Conservation (phyloP, 139 green algal genomes). For the Trebouxia sp. region DNA sequence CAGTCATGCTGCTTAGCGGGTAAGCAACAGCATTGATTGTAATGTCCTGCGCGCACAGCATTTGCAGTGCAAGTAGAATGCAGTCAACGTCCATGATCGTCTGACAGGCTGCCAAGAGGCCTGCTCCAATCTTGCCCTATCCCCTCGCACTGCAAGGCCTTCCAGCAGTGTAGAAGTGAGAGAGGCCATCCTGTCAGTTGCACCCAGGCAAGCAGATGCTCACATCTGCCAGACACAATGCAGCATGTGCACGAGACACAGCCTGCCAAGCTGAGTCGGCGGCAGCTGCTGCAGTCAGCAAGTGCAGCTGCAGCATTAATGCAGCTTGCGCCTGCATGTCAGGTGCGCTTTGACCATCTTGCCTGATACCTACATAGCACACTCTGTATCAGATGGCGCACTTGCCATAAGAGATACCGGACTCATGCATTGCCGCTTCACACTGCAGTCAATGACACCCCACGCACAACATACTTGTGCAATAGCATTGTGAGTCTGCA, state of each 20-base stretch:
- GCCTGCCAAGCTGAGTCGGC: neutral
- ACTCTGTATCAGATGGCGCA: neutral
- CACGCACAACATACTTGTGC: too few relatives aligned
- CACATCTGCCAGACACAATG: too few relatives aligned
- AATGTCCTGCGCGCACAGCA: too few relatives aligned
- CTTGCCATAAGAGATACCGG: too few relatives aligned
- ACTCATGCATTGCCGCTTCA: too few relatives aligned
- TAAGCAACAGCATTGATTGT: too few relatives aligned
- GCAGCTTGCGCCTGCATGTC: neutral
- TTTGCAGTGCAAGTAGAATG: too few relatives aligned
- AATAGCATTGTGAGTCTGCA: too few relatives aligned
- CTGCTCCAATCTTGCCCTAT: neutral
- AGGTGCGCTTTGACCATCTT: neutral
- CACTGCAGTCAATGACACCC: too few relatives aligned
- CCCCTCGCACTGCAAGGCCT: neutral
- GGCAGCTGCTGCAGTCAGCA: neutral
- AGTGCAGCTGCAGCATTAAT: neutral
- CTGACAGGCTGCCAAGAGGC: neutral
- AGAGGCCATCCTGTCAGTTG: neutral
- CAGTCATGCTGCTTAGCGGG: too few relatives aligned
- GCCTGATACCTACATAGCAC: neutral
- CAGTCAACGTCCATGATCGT: too few relatives aligned
- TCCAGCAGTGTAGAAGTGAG: neutral
- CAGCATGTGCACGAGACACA: too few relatives aligned
- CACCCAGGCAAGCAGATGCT: neutral